Conservation (phyloP, 2,329 filamentous ascomycete genomes). For the Fusarium annulatum region DNA sequence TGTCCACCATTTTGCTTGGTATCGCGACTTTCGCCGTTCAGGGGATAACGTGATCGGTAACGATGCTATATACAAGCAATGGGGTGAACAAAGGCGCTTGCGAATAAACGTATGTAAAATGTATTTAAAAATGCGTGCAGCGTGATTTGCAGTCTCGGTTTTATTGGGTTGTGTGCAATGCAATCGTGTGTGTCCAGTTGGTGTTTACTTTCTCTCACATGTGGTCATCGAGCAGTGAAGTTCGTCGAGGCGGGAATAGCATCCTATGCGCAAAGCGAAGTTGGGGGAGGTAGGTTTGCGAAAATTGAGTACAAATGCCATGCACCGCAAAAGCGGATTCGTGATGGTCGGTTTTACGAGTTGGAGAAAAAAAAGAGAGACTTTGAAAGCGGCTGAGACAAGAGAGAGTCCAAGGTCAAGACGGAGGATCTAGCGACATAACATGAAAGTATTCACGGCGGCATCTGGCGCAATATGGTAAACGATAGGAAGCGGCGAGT, state of each 20-base stretch:
- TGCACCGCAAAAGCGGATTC: slow-evolving; percentile 30
- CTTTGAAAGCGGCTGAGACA: slow-evolving; percentile 40
- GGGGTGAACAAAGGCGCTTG: slow-evolving; percentile 1
- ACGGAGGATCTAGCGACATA: slow-evolving; percentile 19
- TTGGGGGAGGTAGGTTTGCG: slow-evolving; percentile 1
- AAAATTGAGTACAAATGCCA: slow-evolving; percentile 21
- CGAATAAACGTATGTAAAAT: slow-evolving; percentile 14
- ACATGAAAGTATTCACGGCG: slow-evolving; percentile 41
- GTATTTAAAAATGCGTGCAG: slow-evolving; percentile 9
- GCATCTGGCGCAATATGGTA: slow-evolving; percentile 2
- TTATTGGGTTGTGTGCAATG: slow-evolving; percentile 23
- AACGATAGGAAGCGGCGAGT: slow-evolving; percentile 25
- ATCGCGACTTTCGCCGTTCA: slow-evolving; percentile 11
- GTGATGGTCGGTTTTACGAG: slow-evolving; percentile 12
- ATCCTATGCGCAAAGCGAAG: slow-evolving; percentile 41
- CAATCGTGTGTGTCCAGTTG: slow-evolving; percentile 24
- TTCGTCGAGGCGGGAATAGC: slow-evolving; percentile 39
- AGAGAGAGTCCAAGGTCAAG: slow-evolving; percentile 14
- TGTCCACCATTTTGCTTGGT: slow-evolving; percentile 74
- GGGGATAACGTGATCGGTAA: slow-evolving; percentile 28
- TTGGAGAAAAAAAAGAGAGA: slow-evolving; percentile 32
- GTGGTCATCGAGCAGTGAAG: slow-evolving; percentile 43
- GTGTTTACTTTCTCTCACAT: slow-evolving; percentile 47
- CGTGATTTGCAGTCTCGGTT: slow-evolving; percentile 31
- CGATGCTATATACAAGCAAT: slow-evolving; percentile 29